Percentiles rank a stretch among this genome's conserved stretches.
These are phyloP conservation scores for Aspergillus carbonarius DNA, from an alignment of 2,329 filamentous ascomycete genomes.

Conservation along the genomic window DNA sequence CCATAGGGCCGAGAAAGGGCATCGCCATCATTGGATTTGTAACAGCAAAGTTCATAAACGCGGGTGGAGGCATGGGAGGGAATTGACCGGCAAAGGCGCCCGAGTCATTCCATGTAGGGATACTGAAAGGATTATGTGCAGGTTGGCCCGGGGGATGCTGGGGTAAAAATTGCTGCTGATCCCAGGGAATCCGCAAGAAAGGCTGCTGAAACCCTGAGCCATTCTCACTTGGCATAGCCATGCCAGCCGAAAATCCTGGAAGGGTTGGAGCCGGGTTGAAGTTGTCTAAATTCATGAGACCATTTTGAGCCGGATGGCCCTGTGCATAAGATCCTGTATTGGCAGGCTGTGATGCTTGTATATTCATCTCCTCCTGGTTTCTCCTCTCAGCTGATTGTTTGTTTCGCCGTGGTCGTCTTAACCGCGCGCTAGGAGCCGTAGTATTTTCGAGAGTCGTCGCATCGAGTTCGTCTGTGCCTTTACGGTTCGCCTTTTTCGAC, in stretches of 20 bases:
- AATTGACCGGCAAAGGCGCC: constrained; percentile 7
- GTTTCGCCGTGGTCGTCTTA: background rate
- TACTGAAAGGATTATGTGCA: constrained; percentile 3
- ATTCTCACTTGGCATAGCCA: background rate
- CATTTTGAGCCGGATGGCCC: background rate
- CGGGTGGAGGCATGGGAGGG: constrained; percentile 12
- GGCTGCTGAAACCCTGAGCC: constrained; percentile 5
- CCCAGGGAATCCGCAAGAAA: constrained; percentile 3
- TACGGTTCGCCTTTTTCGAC: constrained; percentile 8
- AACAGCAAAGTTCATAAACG: constrained; percentile 15
- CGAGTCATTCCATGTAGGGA: constrained; percentile 13
- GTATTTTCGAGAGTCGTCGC: background rate
- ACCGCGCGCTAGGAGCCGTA: background rate
- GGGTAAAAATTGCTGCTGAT: constrained; percentile 7
- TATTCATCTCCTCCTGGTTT: background rate
- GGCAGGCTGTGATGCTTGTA: background rate
- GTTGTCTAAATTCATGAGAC: background rate
- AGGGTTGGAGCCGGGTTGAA: constrained; percentile 12
- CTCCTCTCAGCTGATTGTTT: background rate
- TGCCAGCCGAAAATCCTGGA: background rate
- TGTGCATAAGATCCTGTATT: background rate
- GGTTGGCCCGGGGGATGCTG: constrained; percentile 6
- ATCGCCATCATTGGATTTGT: constrained; percentile 6
- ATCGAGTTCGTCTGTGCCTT: background rate
- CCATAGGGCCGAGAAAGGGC: constrained; percentile 13